phyloP scores from a whole-genome alignment of 495 filamentous ascomycete genomes.

The Delitschia confertaspora region DNA sequence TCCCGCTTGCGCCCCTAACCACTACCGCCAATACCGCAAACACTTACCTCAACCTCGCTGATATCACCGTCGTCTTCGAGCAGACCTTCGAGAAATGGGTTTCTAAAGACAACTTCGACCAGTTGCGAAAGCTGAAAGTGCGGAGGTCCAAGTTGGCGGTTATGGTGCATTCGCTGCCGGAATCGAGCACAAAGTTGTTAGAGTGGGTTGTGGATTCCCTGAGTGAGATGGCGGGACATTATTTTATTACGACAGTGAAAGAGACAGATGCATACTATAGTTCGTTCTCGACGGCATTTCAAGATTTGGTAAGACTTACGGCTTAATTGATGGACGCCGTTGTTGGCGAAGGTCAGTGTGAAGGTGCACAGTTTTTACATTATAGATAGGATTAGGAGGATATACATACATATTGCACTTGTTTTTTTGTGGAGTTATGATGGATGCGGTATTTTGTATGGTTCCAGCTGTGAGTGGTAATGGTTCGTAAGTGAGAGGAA shows the following conservation, averaged over 20 bases:
- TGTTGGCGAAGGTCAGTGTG: too few relatives aligned
- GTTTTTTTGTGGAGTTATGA: too few relatives aligned
- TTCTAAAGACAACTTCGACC: conserved; percentile 1
- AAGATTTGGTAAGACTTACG: conserved; percentile 2
- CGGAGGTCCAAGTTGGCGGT: conserved; percentile 9
- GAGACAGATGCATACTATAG: conserved; percentile 20
- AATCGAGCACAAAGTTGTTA: conserved; percentile 8
- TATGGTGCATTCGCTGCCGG: conserved; percentile 14
- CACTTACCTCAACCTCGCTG: conserved; percentile 21
- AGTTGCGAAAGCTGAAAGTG: conserved; percentile 2
- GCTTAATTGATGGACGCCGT: too few relatives aligned
- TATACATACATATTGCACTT: too few relatives aligned
- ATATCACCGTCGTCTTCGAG: conserved; percentile 24
- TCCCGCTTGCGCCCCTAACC: conserved; percentile 1
- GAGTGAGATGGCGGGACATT: conserved; percentile 10
- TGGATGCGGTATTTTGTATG: too few relatives aligned
- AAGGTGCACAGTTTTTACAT: too few relatives aligned
- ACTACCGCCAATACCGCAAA: not conserved
- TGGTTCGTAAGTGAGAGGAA: too few relatives aligned
- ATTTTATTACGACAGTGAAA: conserved; percentile 18
- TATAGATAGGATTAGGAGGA: too few relatives aligned
- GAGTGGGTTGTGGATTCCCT: conserved; percentile 17
- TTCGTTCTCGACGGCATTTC: conserved; percentile 10
- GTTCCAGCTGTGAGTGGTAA: too few relatives aligned
- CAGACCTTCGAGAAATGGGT: conserved; percentile 17